Evolutionary conservation across 345 rosid species (phyloP).

Genomic region (Populus simonii): DNA sequence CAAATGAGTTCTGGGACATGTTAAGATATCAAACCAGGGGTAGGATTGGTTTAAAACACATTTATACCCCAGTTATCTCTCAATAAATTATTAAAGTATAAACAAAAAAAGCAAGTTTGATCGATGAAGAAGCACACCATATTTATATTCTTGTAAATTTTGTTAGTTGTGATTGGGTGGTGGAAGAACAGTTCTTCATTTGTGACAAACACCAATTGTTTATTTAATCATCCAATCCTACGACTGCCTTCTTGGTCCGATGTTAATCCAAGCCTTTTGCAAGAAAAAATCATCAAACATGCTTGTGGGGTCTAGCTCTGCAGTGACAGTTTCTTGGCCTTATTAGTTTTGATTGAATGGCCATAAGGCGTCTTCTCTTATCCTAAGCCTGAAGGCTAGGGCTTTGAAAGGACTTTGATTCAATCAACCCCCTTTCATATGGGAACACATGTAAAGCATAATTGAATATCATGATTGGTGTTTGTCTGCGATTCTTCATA

Average conservation of each 20-base stretch:
- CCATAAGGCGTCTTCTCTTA: background rate
- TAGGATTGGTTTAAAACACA: no score
- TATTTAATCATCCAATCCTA: slow-evolving; percentile 4
- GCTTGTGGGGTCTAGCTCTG: slow-evolving; percentile 9
- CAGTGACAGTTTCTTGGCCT: background rate
- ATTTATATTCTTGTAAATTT: no score
- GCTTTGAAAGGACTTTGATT: background rate
- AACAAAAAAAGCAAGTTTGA: no score
- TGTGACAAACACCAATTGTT: background rate
- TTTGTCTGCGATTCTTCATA: background rate
- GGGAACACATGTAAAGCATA: background rate
- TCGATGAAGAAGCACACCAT: no score
- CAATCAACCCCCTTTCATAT: background rate
- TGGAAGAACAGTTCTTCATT: background rate
- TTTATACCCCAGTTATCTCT: no score
- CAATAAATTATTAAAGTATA: no score
- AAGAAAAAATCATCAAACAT: background rate
- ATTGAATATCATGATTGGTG: background rate
- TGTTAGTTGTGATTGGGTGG: no score
- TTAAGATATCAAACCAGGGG: no score
- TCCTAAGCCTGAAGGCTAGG: background rate
- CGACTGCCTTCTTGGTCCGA: slow-evolving; percentile 14
- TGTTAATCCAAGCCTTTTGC: background rate
- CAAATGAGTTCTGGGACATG: no score
- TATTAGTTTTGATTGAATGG: background rate